Evolutionary conservation across 768 basidiomycete genomes (phyloP).

Genomic region (Sistotremastrum niveocremeum): DNA sequence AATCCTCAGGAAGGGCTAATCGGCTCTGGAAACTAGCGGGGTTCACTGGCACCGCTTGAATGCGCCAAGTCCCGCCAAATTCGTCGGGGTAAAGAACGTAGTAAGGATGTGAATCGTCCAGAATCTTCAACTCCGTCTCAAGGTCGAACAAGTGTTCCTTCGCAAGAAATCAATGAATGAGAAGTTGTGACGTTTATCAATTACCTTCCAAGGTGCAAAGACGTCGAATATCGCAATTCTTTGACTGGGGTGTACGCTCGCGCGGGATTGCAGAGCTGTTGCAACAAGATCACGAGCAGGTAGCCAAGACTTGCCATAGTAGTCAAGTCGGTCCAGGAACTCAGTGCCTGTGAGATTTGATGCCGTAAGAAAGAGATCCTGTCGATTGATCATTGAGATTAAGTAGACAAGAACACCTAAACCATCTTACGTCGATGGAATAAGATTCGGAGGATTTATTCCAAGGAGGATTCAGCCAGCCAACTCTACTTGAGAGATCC

Average conservation of each 20-base stretch:
- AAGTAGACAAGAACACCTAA: neutral
- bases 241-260: conserved; percentile 51
- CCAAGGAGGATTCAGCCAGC: conserved; percentile 82
- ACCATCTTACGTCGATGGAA: conserved; percentile 50
- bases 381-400: conserved; percentile 1
- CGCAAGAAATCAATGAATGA: conserved; percentile 8
- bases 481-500: conserved; percentile 76
- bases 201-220: conserved; percentile 82
- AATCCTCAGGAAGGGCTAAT: conserved; percentile 83
- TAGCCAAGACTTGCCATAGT: conserved; percentile 82
- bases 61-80: conserved; percentile 60
- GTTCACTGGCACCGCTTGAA: conserved; percentile 80
- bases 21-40: conserved; percentile 82
- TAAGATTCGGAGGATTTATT: conserved; percentile 62
- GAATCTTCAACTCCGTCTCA: conserved; percentile 42
- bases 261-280: conserved; percentile 40
- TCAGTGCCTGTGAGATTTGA: conserved; percentile 76
- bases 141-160: conserved; percentile 87
- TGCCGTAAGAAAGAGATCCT: conserved; percentile 68
- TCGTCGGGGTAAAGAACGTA: conserved; percentile 92
- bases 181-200: conserved; percentile 5
- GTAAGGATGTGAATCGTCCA: conserved; percentile 40
- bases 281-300: conserved; percentile 76
- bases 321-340: conserved; percentile 66
- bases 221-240: conserved; percentile 68